Base-by-base conservation (phyloP, 2,329 filamentous ascomycete species). In the Trichoderma arundinaceum region DNA sequence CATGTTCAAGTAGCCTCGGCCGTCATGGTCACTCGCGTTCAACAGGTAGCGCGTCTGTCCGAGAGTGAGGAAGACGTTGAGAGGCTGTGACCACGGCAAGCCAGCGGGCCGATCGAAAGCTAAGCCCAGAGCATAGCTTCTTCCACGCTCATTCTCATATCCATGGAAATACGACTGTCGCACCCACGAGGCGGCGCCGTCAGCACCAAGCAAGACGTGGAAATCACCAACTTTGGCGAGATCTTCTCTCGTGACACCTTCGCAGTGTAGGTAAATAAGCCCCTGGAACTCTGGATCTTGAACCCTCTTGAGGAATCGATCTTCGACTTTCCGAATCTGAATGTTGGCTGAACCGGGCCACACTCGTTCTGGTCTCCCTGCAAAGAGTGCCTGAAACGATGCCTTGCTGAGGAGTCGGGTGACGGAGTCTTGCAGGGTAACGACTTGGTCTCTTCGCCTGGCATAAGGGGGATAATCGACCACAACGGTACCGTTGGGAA, bases 281-380 rank as follows among this genome's bases (percentile, higher is more conserved):
- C 71, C 74, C 2, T 69, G 66, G 60, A 78, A 77, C 53, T 75
- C 70, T 3, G 69, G 66, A 12, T 72, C 72, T 64, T 77, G 76
- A n/a, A 72, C 75, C 7, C 75, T 72, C 41, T 69, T 70, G n/a
- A 78, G 72, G 19, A 78, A 71, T 6, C 75, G 69, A 48, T 78
- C 76, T 46, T 77, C 76, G n/a, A 77, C 75, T 69, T 77, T 77
- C 49, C 76, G 75, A 59, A 78, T 77, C 66, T 77, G 76, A 22
- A 78, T 75, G 57, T 78, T 78, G 19, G 74, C 74, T 7, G 75
- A 77, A 0, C 72, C 75, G 4, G 76, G 76, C 76, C 76, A 78
- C 0, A 78, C 76, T 1, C 70, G 67, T 64, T 78, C 76, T 0
- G 76, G 74, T 2, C 74, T 69, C 0, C 74, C 75, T 1, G 71